Conservation (phyloP, 306 rosid species). For the Vicia villosa region DNA sequence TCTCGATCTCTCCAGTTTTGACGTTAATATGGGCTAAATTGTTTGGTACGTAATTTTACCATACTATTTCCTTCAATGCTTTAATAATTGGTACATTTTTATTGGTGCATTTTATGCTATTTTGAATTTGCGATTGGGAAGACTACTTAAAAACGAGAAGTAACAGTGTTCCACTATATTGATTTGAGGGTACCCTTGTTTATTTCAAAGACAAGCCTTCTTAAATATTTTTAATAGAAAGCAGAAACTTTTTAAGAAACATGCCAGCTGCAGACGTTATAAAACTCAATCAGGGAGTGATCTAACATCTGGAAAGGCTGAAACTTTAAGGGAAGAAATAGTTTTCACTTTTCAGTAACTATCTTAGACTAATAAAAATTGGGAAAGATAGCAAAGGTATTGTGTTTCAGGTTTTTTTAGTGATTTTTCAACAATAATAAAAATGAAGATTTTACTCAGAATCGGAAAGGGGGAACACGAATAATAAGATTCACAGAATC, state of each 20-base stretch:
- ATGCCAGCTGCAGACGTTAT: not conserved
- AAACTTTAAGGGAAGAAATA: not conserved
- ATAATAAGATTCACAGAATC: no score
- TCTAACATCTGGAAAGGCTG: not conserved
- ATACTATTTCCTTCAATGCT: constrained; percentile 5
- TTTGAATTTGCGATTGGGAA: not conserved
- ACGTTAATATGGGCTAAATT: constrained; percentile 57
- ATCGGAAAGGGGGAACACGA: no score
- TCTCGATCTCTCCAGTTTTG: constrained; percentile 72
- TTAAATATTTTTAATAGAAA: not conserved
- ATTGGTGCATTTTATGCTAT: constrained; percentile 21
- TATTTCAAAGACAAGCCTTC: not conserved
- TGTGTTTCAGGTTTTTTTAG: not conserved
- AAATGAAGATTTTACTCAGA: not conserved
- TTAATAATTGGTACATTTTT: constrained; percentile 23
- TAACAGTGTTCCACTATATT: constrained; percentile 12
- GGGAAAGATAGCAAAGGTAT: not conserved
- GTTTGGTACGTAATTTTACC: constrained; percentile 45
- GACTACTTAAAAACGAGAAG: not conserved
- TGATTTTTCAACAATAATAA: not conserved
- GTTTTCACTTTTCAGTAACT: constrained; percentile 3
- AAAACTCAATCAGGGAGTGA: not conserved
- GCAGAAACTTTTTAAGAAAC: constrained; percentile 9
- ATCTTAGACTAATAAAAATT: not conserved
- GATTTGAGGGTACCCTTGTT: constrained; percentile 1